phyloP scores from a whole-genome alignment of 305 asterid species.

The Solanum chacoense region DNA sequence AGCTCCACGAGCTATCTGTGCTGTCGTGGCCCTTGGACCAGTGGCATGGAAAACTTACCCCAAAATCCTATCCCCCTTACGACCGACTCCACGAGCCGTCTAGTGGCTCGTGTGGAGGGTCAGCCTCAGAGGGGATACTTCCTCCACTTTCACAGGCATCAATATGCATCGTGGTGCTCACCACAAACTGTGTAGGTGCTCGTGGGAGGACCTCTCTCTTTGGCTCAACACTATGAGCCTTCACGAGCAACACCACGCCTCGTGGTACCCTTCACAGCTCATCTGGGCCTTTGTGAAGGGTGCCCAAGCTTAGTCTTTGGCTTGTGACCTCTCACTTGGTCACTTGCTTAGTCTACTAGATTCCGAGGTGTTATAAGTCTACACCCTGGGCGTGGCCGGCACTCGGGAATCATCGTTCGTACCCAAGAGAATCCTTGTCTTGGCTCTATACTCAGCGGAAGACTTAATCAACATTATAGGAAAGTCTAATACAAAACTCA shows the following conservation, averaged over 20 bases:
- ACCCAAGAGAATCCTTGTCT: background rate
- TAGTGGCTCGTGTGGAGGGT: too few species aligned
- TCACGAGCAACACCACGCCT: background rate
- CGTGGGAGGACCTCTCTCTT: background rate
- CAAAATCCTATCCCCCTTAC: too few species aligned
- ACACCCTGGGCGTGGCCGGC: background rate
- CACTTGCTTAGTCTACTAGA: background rate
- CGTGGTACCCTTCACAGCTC: background rate
- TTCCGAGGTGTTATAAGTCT: background rate
- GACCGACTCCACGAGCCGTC: too few species aligned
- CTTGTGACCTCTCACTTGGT: background rate
- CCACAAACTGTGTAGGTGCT: background rate
- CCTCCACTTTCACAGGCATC: background rate
- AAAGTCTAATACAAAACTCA: background rate
- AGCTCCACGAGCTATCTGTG: too few species aligned
- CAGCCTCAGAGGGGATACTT: too few species aligned
- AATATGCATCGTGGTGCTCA: background rate
- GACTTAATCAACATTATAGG: background rate
- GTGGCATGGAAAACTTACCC: too few species aligned
- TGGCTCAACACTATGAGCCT: background rate
- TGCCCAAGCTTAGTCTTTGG: background rate
- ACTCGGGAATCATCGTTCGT: background rate
- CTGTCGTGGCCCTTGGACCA: too few species aligned
- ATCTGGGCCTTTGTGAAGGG: background rate
- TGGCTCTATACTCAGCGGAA: background rate